Conservation (phyloP, 768 basidiomycete species). For the Russula foetens region DNA sequence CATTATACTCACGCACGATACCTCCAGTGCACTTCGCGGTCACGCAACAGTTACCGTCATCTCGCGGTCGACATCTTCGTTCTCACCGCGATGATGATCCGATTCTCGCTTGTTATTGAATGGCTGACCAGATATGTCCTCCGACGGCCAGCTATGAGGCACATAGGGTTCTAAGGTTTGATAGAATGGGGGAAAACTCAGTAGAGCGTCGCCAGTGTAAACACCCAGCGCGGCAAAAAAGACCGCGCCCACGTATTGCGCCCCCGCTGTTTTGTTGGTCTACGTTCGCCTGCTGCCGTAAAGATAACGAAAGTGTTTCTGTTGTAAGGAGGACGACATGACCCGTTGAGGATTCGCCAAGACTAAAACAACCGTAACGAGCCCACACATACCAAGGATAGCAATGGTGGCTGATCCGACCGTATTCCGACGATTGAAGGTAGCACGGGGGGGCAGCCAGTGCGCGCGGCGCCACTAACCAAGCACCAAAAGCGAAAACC, state of each 20-base stretch:
- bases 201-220: slow-evolving; percentile 49
- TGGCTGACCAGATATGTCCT: slow-evolving; percentile 63
- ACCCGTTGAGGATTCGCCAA: slow-evolving; percentile 27
- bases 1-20: slow-evolving; percentile 15
- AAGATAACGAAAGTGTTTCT: slow-evolving; percentile 32
- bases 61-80: slow-evolving; percentile 17
- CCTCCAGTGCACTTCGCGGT: slow-evolving; percentile 23
- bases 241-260: slow-evolving; percentile 51
- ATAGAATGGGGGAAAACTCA: slow-evolving; percentile 19
- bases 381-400: slow-evolving; percentile 46
- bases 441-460: slow-evolving; percentile 42
- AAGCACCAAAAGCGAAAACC: slow-evolving; percentile 44
- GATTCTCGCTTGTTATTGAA: slow-evolving; percentile 45
- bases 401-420: slow-evolving; percentile 40
- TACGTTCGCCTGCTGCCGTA: background rate
- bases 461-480: slow-evolving; percentile 39
- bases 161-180: background rate
- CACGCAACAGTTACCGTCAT: slow-evolving; percentile 24
- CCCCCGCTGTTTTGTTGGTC: slow-evolving; percentile 31
- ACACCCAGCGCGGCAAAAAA: slow-evolving; percentile 48
- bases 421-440: no score
- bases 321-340: slow-evolving; percentile 49
- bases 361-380: background rate
- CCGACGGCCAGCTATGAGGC: slow-evolving; percentile 41
- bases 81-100: slow-evolving; percentile 16